Evolutionary conservation across 139 green algal species (phyloP), one percentile per base, ranked within the genome.

Genomic region (Nannochloris sp.): DNA sequence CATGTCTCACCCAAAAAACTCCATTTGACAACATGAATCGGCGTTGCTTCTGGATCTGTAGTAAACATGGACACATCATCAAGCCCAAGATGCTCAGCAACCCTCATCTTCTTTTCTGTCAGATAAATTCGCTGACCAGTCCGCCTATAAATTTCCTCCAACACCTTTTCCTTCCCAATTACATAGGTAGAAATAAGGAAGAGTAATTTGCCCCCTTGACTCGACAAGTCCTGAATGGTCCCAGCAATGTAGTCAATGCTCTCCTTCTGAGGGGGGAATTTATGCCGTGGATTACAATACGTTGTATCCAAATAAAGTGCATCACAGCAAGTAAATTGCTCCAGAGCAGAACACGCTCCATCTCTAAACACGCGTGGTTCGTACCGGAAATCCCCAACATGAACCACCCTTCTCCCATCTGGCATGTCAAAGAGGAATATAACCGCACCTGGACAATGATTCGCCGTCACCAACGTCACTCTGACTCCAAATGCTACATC

Each of bases 221-320:
- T 40, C 67, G 83, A 59, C 33, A 83, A 17, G 36, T 69, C 12
- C 8, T 70, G 49, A 5, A 89, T 62, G 13, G 65, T 76, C 45
- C 14, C 37, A 2, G 69, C 84, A 14, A 89, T 79, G 63, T 82
- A 85, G 36, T 78, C 68, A 9, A 89, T 69, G 12, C 72, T 74
- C 20, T 79, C 68, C 31, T 88, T 74, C 76, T 88, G 78, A 55
- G 62, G 14, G 20, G 82, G 82, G 43, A 94, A 93, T 40, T 49
- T 70, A 72, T 89, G 76, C 31, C 68, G 73, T 0, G 76, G 76
- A 29, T 88, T 75, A 75, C 69, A 85, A 74, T 93, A 94, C 0
- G 88, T 95, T 14, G 88, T 95, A 73, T 95, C 88, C 59, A 94
- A 74, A 59, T 83, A 90, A 17, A 95, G 55, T 0, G 67, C 81